phyloP scores from a whole-genome alignment of 164 flowering plant genomes.

The Magnolia officinalis region DNA sequence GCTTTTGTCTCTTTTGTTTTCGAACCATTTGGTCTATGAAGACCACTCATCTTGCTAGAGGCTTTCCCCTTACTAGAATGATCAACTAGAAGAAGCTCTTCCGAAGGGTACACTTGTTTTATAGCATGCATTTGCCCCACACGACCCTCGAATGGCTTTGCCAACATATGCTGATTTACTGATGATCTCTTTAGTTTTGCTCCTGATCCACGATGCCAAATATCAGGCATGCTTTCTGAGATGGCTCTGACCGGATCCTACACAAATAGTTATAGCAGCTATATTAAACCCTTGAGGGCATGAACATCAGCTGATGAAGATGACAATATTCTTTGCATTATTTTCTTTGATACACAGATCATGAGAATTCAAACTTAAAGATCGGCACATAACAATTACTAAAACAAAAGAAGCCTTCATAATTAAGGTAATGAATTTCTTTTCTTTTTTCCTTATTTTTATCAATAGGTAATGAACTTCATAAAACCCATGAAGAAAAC shows the following conservation, averaged over 20 bases:
- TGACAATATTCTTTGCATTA: no score
- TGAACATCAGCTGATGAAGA: neutral
- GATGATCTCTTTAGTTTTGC: constrained; percentile 77
- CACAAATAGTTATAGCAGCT: constrained; percentile 6
- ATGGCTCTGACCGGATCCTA: constrained; percentile 42
- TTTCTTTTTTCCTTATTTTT: no score
- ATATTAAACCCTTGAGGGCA: neutral
- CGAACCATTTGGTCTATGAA: neutral
- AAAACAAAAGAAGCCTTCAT: no score
- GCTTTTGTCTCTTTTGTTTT: constrained; percentile 16
- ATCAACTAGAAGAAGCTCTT: constrained; percentile 25
- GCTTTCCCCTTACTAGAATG: constrained; percentile 45
- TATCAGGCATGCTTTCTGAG: constrained; percentile 29
- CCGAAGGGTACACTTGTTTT: constrained; percentile 18
- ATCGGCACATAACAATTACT: no score
- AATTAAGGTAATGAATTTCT: no score
- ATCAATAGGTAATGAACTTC: no score
- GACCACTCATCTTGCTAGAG: constrained; percentile 19
- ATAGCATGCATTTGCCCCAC: constrained; percentile 17
- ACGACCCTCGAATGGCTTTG: constrained; percentile 22
- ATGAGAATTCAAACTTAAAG: no score
- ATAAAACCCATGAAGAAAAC: no score
- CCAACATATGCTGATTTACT: constrained; percentile 23
- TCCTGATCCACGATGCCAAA: constrained; percentile 53
- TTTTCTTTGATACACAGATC: no score